Percentiles rank a stretch among this genome's conserved stretches.
Evolutionary conservation across 192 early-diverging fungal species (phyloP).

Genomic region (Gorgonomyces haynaldii): DNA sequence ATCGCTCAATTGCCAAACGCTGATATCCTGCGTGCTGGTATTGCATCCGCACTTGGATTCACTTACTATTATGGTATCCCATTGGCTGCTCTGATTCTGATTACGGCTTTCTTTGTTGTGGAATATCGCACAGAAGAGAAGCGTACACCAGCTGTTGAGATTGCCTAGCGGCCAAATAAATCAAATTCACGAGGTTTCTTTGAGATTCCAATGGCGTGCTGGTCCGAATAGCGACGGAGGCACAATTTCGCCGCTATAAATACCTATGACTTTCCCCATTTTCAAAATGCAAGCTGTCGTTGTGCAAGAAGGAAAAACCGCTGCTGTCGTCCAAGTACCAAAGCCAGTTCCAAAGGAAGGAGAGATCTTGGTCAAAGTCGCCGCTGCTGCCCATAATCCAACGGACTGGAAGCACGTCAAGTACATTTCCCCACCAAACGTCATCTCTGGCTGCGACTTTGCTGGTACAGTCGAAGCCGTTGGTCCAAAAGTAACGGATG

Average conservation of each 20-base stretch:
- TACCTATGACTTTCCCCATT: too few relatives aligned
- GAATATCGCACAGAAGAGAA: too few relatives aligned
- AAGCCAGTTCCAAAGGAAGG: slow-evolving; percentile 6
- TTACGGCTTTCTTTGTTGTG: neutral
- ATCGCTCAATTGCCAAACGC: neutral
- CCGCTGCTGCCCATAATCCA: slow-evolving; percentile 17
- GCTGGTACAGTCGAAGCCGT: slow-evolving; percentile 16
- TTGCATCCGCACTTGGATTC: neutral
- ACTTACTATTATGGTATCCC: slow-evolving; percentile 4
- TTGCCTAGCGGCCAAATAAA: too few relatives aligned
- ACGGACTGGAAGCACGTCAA: slow-evolving; percentile 32
- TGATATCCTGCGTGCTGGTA: neutral
- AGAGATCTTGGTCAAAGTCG: slow-evolving; percentile 17
- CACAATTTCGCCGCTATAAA: too few relatives aligned
- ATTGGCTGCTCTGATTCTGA: neutral
- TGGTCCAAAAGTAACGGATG: slow-evolving; percentile 4
- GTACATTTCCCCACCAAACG: slow-evolving; percentile 8
- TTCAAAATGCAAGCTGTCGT: slow-evolving; percentile 9
- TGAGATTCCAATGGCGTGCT: too few relatives aligned
- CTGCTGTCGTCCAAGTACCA: slow-evolving; percentile 4
- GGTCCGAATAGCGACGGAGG: too few relatives aligned
- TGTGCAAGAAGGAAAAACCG: neutral
- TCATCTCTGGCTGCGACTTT: slow-evolving; percentile 15
- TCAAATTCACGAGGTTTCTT: too few relatives aligned
- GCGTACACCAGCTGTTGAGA: too few relatives aligned